These are phyloP conservation scores for Aurantiochytrium sp. DNA, from an alignment of 108 stramenopile genomes.

Conservation along the genomic window DNA sequence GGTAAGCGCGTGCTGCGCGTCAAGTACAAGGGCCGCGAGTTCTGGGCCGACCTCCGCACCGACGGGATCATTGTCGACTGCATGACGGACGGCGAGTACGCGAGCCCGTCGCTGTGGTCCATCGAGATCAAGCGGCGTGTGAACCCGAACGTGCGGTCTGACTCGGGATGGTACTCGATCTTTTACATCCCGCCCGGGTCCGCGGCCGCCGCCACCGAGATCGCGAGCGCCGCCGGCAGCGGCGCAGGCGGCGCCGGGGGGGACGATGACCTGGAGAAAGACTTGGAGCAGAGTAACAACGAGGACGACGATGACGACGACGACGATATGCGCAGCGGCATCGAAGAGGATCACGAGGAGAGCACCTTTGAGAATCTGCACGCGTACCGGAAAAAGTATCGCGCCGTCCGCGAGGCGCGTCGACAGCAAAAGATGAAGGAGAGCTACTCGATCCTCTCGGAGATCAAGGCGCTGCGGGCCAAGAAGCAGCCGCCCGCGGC, in stretches of 20 bases:
- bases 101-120: conserved; percentile 1
- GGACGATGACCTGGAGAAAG: background rate
- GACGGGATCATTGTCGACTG: conserved; percentile 21
- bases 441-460: background rate
- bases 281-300: background rate
- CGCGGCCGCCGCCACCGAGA: background rate
- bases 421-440: background rate
- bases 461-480: background rate
- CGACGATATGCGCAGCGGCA: background rate
- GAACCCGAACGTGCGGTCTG: conserved; percentile 22
- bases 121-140: background rate
- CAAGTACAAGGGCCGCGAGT: background rate
- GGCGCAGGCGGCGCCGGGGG: no score
- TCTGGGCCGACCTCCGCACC: background rate
- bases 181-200: background rate
- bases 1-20: background rate
- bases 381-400: background rate
- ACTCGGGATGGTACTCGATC: conserved; percentile 24
- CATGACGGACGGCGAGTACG: background rate
- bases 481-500: background rate
- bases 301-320: background rate
- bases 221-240: background rate
- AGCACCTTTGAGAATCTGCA: background rate
- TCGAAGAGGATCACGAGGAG: background rate
- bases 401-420: background rate